A percentile compares a stretch with the other conserved stretches of the same genome.
These are phyloP conservation scores for Fusarium sp. DNA, from an alignment of 2,329 filamentous ascomycete genomes.

Conservation along the genomic window DNA sequence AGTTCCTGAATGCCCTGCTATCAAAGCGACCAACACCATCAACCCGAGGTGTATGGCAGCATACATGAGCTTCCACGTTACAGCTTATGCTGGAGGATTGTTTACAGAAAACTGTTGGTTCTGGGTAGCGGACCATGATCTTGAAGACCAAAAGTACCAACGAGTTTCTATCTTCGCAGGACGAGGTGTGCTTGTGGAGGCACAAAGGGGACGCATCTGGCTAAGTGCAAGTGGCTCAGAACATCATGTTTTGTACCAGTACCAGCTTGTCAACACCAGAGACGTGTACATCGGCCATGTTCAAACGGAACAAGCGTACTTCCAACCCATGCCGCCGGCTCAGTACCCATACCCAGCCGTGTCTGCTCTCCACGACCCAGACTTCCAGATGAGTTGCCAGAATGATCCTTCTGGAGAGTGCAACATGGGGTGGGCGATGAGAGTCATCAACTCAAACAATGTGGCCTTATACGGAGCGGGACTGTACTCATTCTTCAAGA, in stretches of 20 bases:
- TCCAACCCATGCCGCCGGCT: conserved; percentile 75
- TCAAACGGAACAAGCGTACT: conserved; percentile 81
- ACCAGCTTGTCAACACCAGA: conserved; percentile 72
- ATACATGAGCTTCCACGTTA: conserved; percentile 62
- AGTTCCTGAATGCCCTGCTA: conserved; percentile 75
- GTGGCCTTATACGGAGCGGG: conserved; percentile 75
- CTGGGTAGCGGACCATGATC: conserved; percentile 68
- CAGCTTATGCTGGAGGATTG: conserved; percentile 55
- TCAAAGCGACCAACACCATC: conserved; percentile 50
- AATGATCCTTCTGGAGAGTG: conserved; percentile 62
- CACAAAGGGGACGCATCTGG: conserved; percentile 63
- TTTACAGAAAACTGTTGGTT: conserved; percentile 64
- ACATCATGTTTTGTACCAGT: conserved; percentile 78
- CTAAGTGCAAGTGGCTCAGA: conserved; percentile 76
- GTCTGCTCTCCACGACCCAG: conserved; percentile 51
- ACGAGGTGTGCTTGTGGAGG: conserved; percentile 65
- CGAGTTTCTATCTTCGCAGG: conserved; percentile 68
- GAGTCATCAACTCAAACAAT: conserved; percentile 69
- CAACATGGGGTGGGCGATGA: conserved; percentile 75
- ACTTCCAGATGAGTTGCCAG: conserved; percentile 44
- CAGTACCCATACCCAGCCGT: conserved; percentile 68
- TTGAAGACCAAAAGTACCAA: conserved; percentile 64
- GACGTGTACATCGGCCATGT: conserved; percentile 75
- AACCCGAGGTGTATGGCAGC: conserved; percentile 58
- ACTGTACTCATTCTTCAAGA: conserved; percentile 77